Evolutionary conservation across 139 green algal genomes (phyloP), one percentile per base, ranked within the genome.

Genomic region (Edaphochlamys debaryana): DNA sequence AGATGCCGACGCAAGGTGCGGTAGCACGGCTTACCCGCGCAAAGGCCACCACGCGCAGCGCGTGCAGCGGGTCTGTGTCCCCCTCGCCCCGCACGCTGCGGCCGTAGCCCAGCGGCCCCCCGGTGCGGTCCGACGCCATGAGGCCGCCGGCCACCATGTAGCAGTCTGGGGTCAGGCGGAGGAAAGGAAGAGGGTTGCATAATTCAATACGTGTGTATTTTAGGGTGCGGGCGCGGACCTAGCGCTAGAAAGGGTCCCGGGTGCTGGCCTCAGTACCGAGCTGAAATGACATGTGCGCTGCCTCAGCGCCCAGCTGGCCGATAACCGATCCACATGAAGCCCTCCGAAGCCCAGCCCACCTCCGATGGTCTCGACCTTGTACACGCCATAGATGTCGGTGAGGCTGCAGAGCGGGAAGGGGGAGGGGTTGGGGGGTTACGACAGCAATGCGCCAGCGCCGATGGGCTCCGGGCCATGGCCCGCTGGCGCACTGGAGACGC

Each of bases 121-220:
- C 60, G 64, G 30, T n/a, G 27, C 36, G 34, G 19, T 69, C 64
- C 11, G 34, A 34, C 3, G 64, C 15, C 34, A 69, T 20, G 19
- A 69, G 64, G 2, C 64, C 64, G 64, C 64, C 69, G 22, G 70
- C 76, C 60, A 85, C 86, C 86, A 90, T 85, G 81, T 90, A 90
- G 86, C 82, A 90, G 76, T 90, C 86, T n/a, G 9, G n/a, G n/a
- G n/a, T n/a, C n/a, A n/a, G 80, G 80, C 30, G 17, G 13, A 17
- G 50, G 13, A 13, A 25, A 17, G 50, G 17, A 17, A 25, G 50
- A 58, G 15, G 50, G 50, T 58, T 58, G 50, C 15, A 58, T 13
- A 25, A 17, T 58, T n/a, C n/a, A n/a, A n/a, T n/a, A n/a, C n/a
- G n/a, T n/a, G n/a, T n/a, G n/a, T n/a, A n/a, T n/a, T n/a, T n/a